A percentile compares a stretch with the other conserved stretches of the same genome.
Evolutionary conservation across 2,329 filamentous ascomycete genomes (phyloP).

Genomic region (Penicillium sp.): DNA sequence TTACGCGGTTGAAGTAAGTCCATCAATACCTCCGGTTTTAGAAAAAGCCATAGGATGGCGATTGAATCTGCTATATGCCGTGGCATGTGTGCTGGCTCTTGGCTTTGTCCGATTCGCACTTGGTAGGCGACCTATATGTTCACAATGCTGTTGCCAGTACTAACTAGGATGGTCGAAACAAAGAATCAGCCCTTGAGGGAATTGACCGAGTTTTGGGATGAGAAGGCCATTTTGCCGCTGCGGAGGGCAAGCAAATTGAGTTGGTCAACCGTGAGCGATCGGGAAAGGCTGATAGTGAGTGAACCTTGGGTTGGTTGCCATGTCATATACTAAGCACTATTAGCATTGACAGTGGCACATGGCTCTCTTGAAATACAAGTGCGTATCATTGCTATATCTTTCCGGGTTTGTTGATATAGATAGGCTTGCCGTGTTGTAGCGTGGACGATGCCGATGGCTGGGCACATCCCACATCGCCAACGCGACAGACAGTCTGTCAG

Average conservation of each 20-base stretch:
- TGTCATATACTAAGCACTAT: not conserved
- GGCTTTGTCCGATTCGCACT: slow-evolving; percentile 25
- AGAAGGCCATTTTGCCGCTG: slow-evolving; percentile 21
- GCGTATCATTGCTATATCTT: not conserved
- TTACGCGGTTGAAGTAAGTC: slow-evolving; percentile 6
- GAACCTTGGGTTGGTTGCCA: not conserved
- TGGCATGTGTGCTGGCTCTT: slow-evolving; percentile 25
- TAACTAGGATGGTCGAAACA: slow-evolving; percentile 23
- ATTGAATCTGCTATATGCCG: slow-evolving; percentile 27
- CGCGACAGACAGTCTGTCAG: not conserved
- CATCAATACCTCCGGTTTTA: slow-evolving; percentile 18
- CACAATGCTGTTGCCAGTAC: not conserved
- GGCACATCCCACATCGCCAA: not conserved
- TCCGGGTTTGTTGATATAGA: not conserved
- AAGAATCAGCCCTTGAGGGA: slow-evolving; percentile 22
- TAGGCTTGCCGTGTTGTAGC: not conserved
- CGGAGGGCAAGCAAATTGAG: not conserved
- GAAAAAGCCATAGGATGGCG: slow-evolving; percentile 27
- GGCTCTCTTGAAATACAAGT: not conserved
- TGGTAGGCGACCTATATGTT: slow-evolving; percentile 12
- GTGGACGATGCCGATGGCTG: not conserved
- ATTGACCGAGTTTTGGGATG: slow-evolving; percentile 27
- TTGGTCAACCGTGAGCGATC: not conserved
- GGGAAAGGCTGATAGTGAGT: not conserved
- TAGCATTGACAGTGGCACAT: not conserved